Conservation (phyloP, 768 basidiomycete genomes). For the Russula foetens region DNA sequence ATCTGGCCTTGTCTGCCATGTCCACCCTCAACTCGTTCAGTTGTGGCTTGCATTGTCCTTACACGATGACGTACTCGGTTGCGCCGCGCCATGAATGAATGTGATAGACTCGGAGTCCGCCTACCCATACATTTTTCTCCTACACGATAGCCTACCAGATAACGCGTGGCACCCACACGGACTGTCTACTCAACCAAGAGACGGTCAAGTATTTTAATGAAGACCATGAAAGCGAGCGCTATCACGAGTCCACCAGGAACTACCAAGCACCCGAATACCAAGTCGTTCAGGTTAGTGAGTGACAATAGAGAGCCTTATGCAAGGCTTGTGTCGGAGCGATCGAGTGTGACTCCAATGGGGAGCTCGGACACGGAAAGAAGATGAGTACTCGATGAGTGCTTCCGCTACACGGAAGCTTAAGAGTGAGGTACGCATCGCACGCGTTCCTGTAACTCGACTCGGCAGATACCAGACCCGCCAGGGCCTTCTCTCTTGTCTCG, state of each 20-base stretch:
- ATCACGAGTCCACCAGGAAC: slow-evolving; percentile 57
- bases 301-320: too few relatives aligned
- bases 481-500: not conserved
- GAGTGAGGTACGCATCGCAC: too few relatives aligned
- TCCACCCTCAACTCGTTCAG: slow-evolving; percentile 24
- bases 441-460: too few relatives aligned
- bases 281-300: slow-evolving; percentile 66
- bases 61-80: slow-evolving; percentile 68
- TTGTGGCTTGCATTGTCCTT: slow-evolving; percentile 43
- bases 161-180: slow-evolving; percentile 77
- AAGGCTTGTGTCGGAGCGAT: too few relatives aligned
- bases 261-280: slow-evolving; percentile 70
- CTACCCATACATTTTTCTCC: not conserved
- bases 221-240: slow-evolving; percentile 65
- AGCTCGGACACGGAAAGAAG: too few relatives aligned
- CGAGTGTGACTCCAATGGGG: too few relatives aligned
- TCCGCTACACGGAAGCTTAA: too few relatives aligned
- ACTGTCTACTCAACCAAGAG: slow-evolving; percentile 73
- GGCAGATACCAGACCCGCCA: too few relatives aligned
- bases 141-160: slow-evolving; percentile 31
- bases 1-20: not conserved
- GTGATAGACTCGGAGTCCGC: slow-evolving; percentile 65
- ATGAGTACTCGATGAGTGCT: too few relatives aligned
- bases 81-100: slow-evolving; percentile 75
- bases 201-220: slow-evolving; percentile 91